These are phyloP conservation scores for Fomitopsis serialis DNA, from an alignment of 768 basidiomycete genomes.

Conservation along the genomic window DNA sequence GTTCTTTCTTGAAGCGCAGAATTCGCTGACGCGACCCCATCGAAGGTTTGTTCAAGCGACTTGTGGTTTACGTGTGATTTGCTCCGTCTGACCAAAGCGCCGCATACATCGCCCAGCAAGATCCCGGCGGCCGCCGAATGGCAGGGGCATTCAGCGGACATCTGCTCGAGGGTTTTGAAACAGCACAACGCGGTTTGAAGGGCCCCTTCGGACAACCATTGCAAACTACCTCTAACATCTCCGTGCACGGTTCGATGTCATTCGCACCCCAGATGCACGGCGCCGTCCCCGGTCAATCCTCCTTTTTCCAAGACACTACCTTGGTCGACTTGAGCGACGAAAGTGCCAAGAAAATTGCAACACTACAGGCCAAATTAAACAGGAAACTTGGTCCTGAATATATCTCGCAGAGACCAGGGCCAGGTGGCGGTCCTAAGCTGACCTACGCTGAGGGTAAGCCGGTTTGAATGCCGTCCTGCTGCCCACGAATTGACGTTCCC, in stretches of 20 bases:
- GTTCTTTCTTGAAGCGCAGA: too few species aligned
- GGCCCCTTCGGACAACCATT: slow-evolving; percentile 24
- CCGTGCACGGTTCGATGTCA: slow-evolving; percentile 52
- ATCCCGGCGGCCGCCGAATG: slow-evolving; percentile 29
- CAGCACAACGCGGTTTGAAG: slow-evolving; percentile 6
- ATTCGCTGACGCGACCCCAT: too few species aligned
- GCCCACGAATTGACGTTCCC: too few species aligned
- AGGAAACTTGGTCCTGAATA: slow-evolving; percentile 93
- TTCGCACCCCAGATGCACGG: slow-evolving; percentile 62
- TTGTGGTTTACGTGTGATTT: too few species aligned
- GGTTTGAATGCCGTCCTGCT: slow-evolving; percentile 41
- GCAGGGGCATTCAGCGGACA: slow-evolving; percentile 57
- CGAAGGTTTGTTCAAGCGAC: too few species aligned
- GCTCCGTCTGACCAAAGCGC: too few species aligned
- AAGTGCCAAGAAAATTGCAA: slow-evolving; percentile 59
- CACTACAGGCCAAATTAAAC: slow-evolving; percentile 75
- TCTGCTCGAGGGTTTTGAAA: slow-evolving; percentile 42
- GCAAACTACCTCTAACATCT: slow-evolving; percentile 23
- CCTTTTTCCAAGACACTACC: slow-evolving; percentile 13
- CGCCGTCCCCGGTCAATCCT: slow-evolving; percentile 24
- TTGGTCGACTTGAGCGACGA: slow-evolving; percentile 50
- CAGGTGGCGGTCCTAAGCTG: slow-evolving; percentile 80
- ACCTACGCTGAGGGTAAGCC: slow-evolving; percentile 97
- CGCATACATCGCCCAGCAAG: too few species aligned
- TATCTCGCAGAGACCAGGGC: slow-evolving; percentile 84